Evolutionary conservation across 208 protist genomes (phyloP), one percentile per base, ranked within the genome.

Genomic region (Acanthamoeba sp.): DNA sequence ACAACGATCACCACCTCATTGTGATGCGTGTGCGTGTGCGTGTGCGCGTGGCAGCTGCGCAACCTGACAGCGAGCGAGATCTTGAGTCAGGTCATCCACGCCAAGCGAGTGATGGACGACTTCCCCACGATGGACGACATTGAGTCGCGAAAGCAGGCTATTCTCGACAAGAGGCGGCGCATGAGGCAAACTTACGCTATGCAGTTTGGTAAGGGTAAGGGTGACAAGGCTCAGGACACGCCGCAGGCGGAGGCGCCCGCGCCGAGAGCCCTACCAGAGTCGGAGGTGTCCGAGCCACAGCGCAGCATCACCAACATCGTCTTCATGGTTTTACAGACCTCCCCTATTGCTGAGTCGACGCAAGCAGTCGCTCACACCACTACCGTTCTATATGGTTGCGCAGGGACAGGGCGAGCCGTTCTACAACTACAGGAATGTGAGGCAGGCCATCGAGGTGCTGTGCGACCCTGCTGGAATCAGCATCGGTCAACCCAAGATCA

Each of bases 361-460:
- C 24, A n/a, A 10, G 24, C n/a, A 18, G 22, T 34, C 62, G 29
- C 32, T 2, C 27, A 22, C 32, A 1, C 5, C 38, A 18, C 36
- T 3, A 48, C 14, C 3, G 32, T 52, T 14, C 38, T 55, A 7
- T 52, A 36, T 50, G 22, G 36, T 85, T 34, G 29, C 36, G 50
- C 80, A 88, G 80, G 85, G 85, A 12, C 85, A 91, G 34, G 85
- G 85, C 34, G 85, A 91, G 45, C 85, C 85, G 20, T 91, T 91
- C 59, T 91, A 91, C 59, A 91, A 91, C 52, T 91, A 73, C 29
- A 20, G 85, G 32, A 91, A 91, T 34, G n/a, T 91, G 22, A 29
- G 10, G 9, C 22, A 91, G 55, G 59, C 59, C 9, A 27, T 91
- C 36, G n/a, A 29, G 52, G n/a, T 91, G 1, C 20, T 91, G 0